Evolutionary conservation across 768 basidiomycete species (phyloP).

Genomic region (Pleurotus platypus): DNA sequence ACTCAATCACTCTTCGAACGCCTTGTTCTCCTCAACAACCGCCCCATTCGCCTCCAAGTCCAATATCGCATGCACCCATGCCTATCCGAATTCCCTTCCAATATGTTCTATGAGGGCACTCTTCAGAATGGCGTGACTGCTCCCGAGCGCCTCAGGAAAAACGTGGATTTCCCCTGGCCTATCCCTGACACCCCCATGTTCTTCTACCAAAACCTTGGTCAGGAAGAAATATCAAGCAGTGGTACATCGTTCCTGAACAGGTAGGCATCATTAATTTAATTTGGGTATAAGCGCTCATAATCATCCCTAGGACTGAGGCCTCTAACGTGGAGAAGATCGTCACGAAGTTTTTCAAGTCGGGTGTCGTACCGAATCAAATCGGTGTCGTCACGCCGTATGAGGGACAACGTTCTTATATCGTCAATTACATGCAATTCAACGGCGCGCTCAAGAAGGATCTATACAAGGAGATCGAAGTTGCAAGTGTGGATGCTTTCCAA

Average conservation of each 20-base stretch:
- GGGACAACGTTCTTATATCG: slow-evolving; percentile 96
- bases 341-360: slow-evolving; percentile 99
- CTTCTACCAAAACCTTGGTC: slow-evolving; percentile 98
- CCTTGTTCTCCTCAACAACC: slow-evolving; percentile 90
- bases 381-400: slow-evolving; percentile 99
- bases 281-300: slow-evolving; percentile 11
- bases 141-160: slow-evolving; percentile 94
- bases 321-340: slow-evolving; percentile 99
- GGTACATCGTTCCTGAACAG: slow-evolving; percentile 98
- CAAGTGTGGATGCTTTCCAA: slow-evolving; percentile 98
- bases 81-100: slow-evolving; percentile 97
- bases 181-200: slow-evolving; percentile 98
- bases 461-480: slow-evolving; percentile 99
- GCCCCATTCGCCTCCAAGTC: slow-evolving; percentile 97
- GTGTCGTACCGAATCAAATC: slow-evolving; percentile 92
- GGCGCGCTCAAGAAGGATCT: slow-evolving; percentile 99
- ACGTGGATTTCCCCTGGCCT: slow-evolving; percentile 99
- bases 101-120: slow-evolving; percentile 99
- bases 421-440: slow-evolving; percentile 99
- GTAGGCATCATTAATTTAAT: slow-evolving; percentile 29
- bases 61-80: slow-evolving; percentile 99
- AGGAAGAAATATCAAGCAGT: slow-evolving; percentile 97
- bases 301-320: slow-evolving; percentile 77
- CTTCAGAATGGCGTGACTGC: slow-evolving; percentile 99
- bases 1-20: slow-evolving; percentile 98